Evolutionary conservation across 2,329 filamentous ascomycete genomes (phyloP).

Genomic region (Trichoderma sp.): DNA sequence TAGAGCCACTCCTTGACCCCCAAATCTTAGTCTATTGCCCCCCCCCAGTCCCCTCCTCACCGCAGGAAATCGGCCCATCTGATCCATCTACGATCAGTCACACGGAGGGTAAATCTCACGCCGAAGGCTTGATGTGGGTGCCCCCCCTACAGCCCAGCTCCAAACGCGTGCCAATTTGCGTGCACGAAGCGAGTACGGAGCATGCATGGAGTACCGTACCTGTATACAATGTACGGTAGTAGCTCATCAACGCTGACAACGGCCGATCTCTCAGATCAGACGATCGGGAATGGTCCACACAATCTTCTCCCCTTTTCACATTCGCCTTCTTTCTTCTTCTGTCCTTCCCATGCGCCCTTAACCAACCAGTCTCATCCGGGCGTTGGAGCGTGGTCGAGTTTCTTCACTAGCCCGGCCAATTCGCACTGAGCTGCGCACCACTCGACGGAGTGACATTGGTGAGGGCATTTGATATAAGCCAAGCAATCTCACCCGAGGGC

Average conservation of each 20-base stretch:
- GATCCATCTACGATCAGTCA: conserved; percentile 26
- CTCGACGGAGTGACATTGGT: background rate
- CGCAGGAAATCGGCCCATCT: conserved; percentile 29
- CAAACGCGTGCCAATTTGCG: background rate
- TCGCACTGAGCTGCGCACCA: background rate
- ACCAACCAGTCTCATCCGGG: background rate
- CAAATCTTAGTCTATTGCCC: conserved; percentile 6
- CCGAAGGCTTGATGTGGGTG: conserved; percentile 2
- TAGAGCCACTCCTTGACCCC: conserved; percentile 13
- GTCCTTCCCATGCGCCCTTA: background rate
- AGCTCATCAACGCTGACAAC: background rate
- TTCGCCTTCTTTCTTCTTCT: background rate
- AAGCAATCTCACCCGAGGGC: conserved; percentile 1
- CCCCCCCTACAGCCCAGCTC: no score
- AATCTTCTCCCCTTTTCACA: background rate
- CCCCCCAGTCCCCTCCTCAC: conserved; percentile 1
- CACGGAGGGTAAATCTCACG: conserved; percentile 22
- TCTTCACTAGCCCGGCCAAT: background rate
- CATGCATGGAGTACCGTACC: background rate
- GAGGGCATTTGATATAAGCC: conserved; percentile 8
- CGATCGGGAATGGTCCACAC: conserved; percentile 25
- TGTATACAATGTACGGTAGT: background rate
- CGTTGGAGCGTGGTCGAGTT: background rate
- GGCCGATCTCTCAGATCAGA: conserved; percentile 28
- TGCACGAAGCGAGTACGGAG: conserved; percentile 1